Percentiles rank a stretch among this genome's conserved stretches.
Evolutionary conservation across 306 rosid species (phyloP).

Genomic region (Medicago arabica): DNA sequence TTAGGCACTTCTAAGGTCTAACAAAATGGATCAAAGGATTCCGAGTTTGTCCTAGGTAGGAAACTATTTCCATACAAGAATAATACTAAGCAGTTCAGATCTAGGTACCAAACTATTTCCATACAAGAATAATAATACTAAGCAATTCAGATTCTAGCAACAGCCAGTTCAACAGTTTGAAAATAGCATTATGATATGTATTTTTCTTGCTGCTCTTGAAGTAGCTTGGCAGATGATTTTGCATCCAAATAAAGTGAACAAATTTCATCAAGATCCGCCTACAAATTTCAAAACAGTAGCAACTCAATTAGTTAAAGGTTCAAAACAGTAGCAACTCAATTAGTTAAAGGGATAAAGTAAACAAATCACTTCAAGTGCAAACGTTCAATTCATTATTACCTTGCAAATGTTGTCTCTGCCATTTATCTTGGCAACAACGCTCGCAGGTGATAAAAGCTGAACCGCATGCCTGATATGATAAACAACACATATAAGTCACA

Average conservation of each 20-base stretch:
- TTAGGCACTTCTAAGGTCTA: not conserved
- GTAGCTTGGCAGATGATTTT: slow-evolving; percentile 81
- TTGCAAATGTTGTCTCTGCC: slow-evolving; percentile 90
- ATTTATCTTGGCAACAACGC: slow-evolving; percentile 89
- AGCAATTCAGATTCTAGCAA: not conserved
- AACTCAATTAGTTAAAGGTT: slow-evolving; percentile 1
- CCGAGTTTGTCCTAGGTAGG: not conserved
- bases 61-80: too few species aligned
- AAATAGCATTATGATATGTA: slow-evolving; percentile 60
- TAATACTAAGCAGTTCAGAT: too few species aligned
- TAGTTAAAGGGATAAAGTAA: not conserved
- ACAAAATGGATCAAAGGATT: slow-evolving; percentile 8
- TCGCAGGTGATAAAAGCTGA: slow-evolving; percentile 89
- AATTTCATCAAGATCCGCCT: slow-evolving; percentile 89
- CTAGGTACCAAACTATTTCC: not conserved
- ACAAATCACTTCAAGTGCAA: slow-evolving; percentile 4
- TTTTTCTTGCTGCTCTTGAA: slow-evolving; percentile 92
- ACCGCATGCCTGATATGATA: slow-evolving; percentile 81
- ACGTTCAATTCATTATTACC: slow-evolving; percentile 55
- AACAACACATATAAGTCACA: slow-evolving; percentile 36
- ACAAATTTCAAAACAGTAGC: slow-evolving; percentile 32
- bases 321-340: slow-evolving; percentile 10
- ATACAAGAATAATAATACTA: slow-evolving; percentile 1
- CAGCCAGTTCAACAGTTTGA: slow-evolving; percentile 15
- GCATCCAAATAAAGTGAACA: slow-evolving; percentile 81